Conservation (phyloP, 78 protist genomes). For the Isochrysis galbana region DNA sequence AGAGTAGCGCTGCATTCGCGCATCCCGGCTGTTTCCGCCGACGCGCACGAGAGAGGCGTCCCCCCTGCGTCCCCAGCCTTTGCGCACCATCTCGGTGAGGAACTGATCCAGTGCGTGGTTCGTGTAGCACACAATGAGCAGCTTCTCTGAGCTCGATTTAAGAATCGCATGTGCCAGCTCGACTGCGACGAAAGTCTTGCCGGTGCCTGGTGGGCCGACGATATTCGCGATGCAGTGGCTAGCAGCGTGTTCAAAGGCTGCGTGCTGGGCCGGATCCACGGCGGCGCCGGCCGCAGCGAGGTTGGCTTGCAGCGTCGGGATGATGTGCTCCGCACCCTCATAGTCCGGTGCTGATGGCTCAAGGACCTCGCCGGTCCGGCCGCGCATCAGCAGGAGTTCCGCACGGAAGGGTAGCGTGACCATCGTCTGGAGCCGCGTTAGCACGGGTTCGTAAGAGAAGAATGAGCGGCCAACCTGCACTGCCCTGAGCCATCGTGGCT, state of each 20-base stretch:
- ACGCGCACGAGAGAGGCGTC: background rate
- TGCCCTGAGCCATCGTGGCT: background rate
- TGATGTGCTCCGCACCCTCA: background rate
- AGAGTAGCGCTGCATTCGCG: background rate
- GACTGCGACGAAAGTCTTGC: slow-evolving; percentile 8
- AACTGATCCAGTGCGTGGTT: slow-evolving; percentile 45
- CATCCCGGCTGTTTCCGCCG: slow-evolving; percentile 3
- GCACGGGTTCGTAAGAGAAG: slow-evolving; percentile 21
- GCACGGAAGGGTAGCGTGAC: background rate
- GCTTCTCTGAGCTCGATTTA: background rate
- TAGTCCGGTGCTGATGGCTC: background rate
- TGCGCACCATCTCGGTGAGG: background rate
- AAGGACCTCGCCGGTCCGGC: background rate
- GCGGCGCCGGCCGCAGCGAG: background rate
- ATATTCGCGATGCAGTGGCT: background rate
- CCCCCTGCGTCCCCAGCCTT: background rate
- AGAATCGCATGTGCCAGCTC: background rate
- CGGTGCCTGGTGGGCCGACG: no score
- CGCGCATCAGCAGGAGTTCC: background rate
- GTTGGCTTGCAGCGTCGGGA: background rate
- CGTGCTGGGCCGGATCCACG: slow-evolving; percentile 22
- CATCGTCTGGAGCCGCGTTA: background rate
- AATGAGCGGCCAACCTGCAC: background rate
- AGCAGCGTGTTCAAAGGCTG: slow-evolving; percentile 10
- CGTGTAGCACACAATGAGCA: slow-evolving; percentile 36